These are phyloP conservation scores for Corchorus olitorius DNA, from an alignment of 345 rosid genomes.

Conservation along the genomic window DNA sequence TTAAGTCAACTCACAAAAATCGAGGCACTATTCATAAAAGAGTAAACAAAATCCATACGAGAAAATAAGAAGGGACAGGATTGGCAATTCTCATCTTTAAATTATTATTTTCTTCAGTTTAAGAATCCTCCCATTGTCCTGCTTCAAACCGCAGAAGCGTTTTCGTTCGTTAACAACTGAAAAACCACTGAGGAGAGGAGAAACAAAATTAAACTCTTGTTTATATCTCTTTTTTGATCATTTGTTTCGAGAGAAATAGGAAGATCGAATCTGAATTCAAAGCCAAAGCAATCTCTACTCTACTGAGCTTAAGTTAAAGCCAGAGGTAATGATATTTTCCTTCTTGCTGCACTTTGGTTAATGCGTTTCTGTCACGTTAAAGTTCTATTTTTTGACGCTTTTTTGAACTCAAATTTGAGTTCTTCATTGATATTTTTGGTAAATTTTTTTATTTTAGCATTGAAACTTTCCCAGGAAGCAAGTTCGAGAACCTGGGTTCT, in stretches of 20 bases:
- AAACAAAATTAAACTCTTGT: not conserved
- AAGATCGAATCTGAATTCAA: not conserved
- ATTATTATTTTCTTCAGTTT: constrained; percentile 5
- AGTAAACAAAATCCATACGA: not conserved
- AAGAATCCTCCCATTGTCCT: constrained; percentile 19
- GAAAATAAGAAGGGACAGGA: constrained; percentile 14
- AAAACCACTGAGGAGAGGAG: not conserved
- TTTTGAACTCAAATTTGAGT: not conserved
- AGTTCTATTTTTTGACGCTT: not conserved
- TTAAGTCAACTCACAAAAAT: constrained; percentile 17
- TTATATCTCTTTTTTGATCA: no score
- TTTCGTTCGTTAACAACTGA: constrained; percentile 14
- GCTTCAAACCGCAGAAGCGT: not conserved
- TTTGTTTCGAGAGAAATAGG: not conserved
- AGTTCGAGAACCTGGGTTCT: constrained; percentile 1
- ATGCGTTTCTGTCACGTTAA: not conserved
- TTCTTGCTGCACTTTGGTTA: no score
- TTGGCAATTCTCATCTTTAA: constrained; percentile 16
- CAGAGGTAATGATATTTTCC: not conserved
- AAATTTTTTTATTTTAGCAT: not conserved
- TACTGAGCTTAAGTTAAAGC: constrained; percentile 4
- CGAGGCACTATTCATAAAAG: no score
- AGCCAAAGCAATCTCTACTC: not conserved
- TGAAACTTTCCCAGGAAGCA: not conserved
- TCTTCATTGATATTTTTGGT: not conserved